These are phyloP conservation scores for Paraphoma chrysanthemicola DNA, from an alignment of 2,329 filamentous ascomycete genomes.

Conservation along the genomic window DNA sequence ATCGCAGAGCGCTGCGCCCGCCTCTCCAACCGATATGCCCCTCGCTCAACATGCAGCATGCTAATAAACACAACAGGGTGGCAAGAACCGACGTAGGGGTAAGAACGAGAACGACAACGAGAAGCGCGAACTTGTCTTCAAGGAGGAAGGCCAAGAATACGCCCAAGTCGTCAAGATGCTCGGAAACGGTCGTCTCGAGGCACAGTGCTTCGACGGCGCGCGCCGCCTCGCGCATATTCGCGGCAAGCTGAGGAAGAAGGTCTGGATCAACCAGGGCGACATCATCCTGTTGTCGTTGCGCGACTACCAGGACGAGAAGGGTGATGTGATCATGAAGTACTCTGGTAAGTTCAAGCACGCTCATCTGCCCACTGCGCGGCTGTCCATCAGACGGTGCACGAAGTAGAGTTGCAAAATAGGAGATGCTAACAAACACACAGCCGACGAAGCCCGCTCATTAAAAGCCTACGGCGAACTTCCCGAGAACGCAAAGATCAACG, in stretches of 20 bases:
- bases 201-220: conserved; percentile 92
- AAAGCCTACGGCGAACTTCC: conserved; percentile 98
- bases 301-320: conserved; percentile 94
- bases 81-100: conserved; percentile 97
- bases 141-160: conserved; percentile 95
- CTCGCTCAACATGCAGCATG: not conserved
- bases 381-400: not conserved
- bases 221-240: conserved; percentile 86
- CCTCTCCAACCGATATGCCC: conserved; percentile 5
- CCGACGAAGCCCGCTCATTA: conserved; percentile 89
- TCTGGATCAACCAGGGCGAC: conserved; percentile 93
- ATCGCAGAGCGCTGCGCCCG: not conserved
- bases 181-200: conserved; percentile 91
- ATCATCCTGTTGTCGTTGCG: conserved; percentile 74
- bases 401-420: conserved; percentile 66
- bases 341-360: conserved; percentile 24
- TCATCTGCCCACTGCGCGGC: too few relatives aligned
- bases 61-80: conserved; percentile 67
- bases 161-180: conserved; percentile 95
- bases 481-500: conserved; percentile 99
- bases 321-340: conserved; percentile 95
- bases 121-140: conserved; percentile 98
- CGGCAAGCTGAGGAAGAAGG: conserved; percentile 99
- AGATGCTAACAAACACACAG: conserved; percentile 84
- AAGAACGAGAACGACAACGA: conserved; percentile 98